Percentiles rank a stretch among this genome's conserved stretches.
phyloP scores from a whole-genome alignment of 805 yeast species.

The Sugiyamaella smithiae region DNA sequence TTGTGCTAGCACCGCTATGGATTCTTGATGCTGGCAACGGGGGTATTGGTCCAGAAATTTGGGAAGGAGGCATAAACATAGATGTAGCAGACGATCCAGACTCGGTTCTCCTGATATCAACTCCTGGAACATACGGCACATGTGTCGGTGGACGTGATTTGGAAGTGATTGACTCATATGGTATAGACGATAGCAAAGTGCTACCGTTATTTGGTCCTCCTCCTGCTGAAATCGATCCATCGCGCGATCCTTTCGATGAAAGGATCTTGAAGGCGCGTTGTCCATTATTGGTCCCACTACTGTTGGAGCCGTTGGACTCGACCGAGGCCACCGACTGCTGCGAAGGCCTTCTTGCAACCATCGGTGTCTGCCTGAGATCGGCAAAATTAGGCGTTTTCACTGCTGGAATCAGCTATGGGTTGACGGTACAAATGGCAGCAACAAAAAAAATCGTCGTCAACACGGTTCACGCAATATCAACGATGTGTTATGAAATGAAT shows the following conservation, averaged over 20 bases:
- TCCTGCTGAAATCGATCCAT: neutral
- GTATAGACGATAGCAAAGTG: conserved; percentile 15
- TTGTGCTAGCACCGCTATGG: conserved; percentile 4
- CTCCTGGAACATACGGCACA: conserved; percentile 26
- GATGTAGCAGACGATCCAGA: conserved; percentile 12
- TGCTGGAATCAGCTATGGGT: too few relatives aligned
- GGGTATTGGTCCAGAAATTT: conserved; percentile 28
- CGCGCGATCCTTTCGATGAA: conserved; percentile 3
- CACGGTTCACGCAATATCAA: neutral
- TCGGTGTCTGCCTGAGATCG: neutral
- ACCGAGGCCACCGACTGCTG: conserved; percentile 9
- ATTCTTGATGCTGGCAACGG: conserved; percentile 24
- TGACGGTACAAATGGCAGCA: neutral
- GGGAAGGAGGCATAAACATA: conserved; percentile 24
- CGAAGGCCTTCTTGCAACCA: conserved; percentile 9
- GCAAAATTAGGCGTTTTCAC: too few relatives aligned
- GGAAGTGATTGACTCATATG: conserved; percentile 25
- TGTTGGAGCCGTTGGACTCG: conserved; percentile 2
- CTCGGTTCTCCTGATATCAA: conserved; percentile 12
- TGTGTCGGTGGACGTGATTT: conserved; percentile 24
- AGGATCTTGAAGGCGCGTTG: conserved; percentile 5
- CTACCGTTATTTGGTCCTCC: neutral
- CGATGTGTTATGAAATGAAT: neutral
- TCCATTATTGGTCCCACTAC: neutral
- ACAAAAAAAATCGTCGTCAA: too few relatives aligned